Evolutionary conservation across 768 basidiomycete species (phyloP), one percentile per base, ranked within the genome.

Genomic region (Boletus tomentosulus): DNA sequence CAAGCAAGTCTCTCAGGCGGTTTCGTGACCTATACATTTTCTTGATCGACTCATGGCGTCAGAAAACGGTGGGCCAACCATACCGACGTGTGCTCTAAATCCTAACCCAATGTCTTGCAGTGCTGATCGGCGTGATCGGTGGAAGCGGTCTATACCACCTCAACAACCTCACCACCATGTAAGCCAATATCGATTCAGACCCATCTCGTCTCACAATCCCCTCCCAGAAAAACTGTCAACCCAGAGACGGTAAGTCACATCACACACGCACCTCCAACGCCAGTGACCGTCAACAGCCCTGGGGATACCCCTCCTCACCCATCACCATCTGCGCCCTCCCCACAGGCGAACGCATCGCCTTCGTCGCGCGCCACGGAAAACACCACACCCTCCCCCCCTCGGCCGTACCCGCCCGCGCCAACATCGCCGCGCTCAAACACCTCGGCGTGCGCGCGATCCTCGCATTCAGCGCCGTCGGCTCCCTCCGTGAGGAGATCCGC

Each of bases 381-480:
- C 79, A 82, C 10, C 96, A 98, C 74, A 78, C 73, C 57, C 81
- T 93, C 70, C 66, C 79, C 15, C 96, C 96, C 2, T 88, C 92
- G 6, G 67, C 79, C 33, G 89, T 98, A 8, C 94, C 94, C 45
- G 72, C 78, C 0, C 85, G 91, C 48, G 96, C 96, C 58, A 99
- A 98, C 78, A 93, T 98, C 64, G 89, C 95, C 28, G 96, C 95
- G 0, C 80, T 98, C 65, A 98, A 98, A 72, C 86, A 84, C 39
- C 78, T 98, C 60, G 96, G 96, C 39, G 89, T 93, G 8, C 82
- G 86, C 58, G 90, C 85, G 46, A 83, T 98, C 67, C 76, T 98
- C 59, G 93, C 94, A 7, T 98, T 98, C 79, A 90, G 88, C 35
- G 95, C 96, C 16, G 96, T 98, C 43, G 96, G 96, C 27, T 94